These are phyloP conservation scores for Ceratocystis cacaofunesta DNA, from an alignment of 2,329 filamentous ascomycete genomes.

Conservation along the genomic window DNA sequence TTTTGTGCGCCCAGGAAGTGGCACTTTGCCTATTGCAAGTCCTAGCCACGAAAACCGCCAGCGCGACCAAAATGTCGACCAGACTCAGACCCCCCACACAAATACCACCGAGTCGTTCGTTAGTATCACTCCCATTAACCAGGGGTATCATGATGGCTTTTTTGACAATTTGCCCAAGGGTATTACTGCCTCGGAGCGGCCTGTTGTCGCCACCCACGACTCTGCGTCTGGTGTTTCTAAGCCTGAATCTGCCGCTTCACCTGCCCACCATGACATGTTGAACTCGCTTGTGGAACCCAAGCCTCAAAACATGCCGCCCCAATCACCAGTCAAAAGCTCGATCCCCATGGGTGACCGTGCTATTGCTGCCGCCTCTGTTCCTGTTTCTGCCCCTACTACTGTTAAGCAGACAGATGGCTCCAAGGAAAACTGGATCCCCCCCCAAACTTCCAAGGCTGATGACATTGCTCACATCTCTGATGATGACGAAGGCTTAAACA, in stretches of 20 bases:
- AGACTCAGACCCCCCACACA: slow-evolving; percentile 15
- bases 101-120: slow-evolving; percentile 15
- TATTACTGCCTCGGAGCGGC: slow-evolving; percentile 2
- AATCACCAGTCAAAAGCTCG: slow-evolving; percentile 4
- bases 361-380: background rate
- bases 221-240: background rate
- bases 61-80: slow-evolving; percentile 29
- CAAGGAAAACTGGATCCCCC: background rate
- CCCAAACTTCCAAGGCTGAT: background rate
- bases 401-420: background rate
- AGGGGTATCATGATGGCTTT: slow-evolving; percentile 8
- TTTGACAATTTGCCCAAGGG: slow-evolving; percentile 7
- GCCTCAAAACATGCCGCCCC: slow-evolving; percentile 7
- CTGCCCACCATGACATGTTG: slow-evolving; percentile 6
- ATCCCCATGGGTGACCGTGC: slow-evolving; percentile 3
- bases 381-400: background rate
- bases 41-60: slow-evolving; percentile 31
- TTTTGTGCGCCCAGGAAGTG: slow-evolving; percentile 28
- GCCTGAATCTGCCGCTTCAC: slow-evolving; percentile 1
- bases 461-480: background rate
- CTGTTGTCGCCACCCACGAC: background rate
- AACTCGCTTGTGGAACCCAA: slow-evolving; percentile 16
- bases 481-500: slow-evolving; percentile 19
- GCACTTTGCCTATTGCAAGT: slow-evolving; percentile 30
- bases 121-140: slow-evolving; percentile 15